These are phyloP conservation scores for Lobulomyces angularis DNA, from an alignment of 192 early-diverging fungal species.

Conservation along the genomic window DNA sequence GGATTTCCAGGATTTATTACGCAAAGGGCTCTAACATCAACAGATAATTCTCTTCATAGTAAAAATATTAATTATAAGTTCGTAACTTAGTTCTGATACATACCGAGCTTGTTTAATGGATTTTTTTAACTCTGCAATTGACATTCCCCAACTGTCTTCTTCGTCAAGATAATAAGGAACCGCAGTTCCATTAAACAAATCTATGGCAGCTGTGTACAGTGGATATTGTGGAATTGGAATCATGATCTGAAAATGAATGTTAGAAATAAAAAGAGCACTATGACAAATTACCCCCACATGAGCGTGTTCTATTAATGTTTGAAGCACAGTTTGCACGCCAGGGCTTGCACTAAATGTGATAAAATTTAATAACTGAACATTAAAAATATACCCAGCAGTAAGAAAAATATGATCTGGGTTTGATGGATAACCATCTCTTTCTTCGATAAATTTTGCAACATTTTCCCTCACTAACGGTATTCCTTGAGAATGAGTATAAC, in stretches of 20 bases:
- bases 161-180: slow-evolving; percentile 93
- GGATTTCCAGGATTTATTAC: slow-evolving; percentile 99
- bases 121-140: slow-evolving; percentile 43
- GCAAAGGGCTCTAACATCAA: slow-evolving; percentile 84
- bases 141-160: slow-evolving; percentile 67
- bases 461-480: slow-evolving; percentile 68
- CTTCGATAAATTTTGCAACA: slow-evolving; percentile 80
- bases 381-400: slow-evolving; percentile 54
- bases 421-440: slow-evolving; percentile 83
- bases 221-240: slow-evolving; percentile 99
- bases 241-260: slow-evolving; percentile 56
- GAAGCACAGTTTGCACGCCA: slow-evolving; percentile 85
- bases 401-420: slow-evolving; percentile 78
- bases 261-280: neutral
- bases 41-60: too few relatives aligned
- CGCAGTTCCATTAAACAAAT: slow-evolving; percentile 68
- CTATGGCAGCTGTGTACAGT: slow-evolving; percentile 86
- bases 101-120: slow-evolving; percentile 50
- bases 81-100: slow-evolving; percentile 10
- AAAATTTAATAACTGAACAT: neutral
- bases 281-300: slow-evolving; percentile 51
- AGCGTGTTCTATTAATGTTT: slow-evolving; percentile 63
- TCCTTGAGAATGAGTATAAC: slow-evolving; percentile 89
- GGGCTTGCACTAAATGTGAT: slow-evolving; percentile 57
- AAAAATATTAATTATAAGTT: too few relatives aligned